Conservation (phyloP, 495 filamentous ascomycete genomes). For the Cenococcum geophilum region DNA sequence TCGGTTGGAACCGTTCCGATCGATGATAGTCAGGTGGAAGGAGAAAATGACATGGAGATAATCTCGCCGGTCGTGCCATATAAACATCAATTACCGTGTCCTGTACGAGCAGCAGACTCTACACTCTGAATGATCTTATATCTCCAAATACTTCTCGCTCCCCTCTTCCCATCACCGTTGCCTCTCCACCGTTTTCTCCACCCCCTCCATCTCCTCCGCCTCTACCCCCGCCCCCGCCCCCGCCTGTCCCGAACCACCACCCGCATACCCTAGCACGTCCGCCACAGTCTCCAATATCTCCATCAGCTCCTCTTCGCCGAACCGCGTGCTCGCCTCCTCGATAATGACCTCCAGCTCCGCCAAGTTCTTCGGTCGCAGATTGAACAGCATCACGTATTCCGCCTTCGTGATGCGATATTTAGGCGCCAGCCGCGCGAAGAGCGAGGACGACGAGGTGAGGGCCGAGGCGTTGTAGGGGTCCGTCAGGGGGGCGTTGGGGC, state of each 20-base stretch:
- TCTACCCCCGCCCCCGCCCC: not conserved
- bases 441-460: slow-evolving; percentile 16
- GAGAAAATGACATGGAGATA: no score
- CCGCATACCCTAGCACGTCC: not conserved
- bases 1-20: no score
- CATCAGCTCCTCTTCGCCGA: slow-evolving; percentile 5
- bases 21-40: no score
- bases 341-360: slow-evolving; percentile 19
- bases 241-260: not conserved
- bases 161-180: no score
- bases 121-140: no score
- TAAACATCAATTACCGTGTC: no score
- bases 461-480: not conserved
- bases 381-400: slow-evolving; percentile 27
- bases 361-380: slow-evolving; percentile 14
- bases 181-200: no score
- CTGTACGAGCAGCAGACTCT: no score
- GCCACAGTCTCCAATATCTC: not conserved
- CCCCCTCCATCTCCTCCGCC: not conserved
- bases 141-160: no score
- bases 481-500: not conserved
- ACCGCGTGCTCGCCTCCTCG: slow-evolving; percentile 14
- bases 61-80: no score
- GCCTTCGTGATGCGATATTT: slow-evolving; percentile 23
- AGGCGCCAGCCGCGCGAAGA: slow-evolving; percentile 18